Conservation (phyloP, 805 yeast genomes). For the Candida patagonica region DNA sequence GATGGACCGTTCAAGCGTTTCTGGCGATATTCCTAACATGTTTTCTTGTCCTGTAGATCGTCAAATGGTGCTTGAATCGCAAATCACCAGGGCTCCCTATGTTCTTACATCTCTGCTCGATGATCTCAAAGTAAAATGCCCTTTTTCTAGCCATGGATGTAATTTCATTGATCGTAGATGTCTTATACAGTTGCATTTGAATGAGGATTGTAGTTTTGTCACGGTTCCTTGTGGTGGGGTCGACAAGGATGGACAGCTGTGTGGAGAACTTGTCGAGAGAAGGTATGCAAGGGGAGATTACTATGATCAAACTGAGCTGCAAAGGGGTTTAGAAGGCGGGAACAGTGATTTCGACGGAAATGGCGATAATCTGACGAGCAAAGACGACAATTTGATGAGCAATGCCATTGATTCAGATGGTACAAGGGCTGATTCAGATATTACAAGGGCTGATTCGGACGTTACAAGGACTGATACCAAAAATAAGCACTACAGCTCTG, state of each 20-base stretch:
- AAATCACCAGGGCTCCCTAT: slow-evolving; percentile 32
- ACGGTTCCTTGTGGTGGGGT: slow-evolving; percentile 30
- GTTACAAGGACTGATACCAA: no score
- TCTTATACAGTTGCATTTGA: slow-evolving; percentile 45
- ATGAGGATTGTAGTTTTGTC: slow-evolving; percentile 32
- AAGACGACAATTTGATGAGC: no score
- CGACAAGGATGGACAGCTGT: slow-evolving; percentile 14
- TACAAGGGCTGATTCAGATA: no score
- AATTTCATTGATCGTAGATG: slow-evolving; percentile 48
- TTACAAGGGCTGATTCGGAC: no score
- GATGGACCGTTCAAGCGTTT: no score
- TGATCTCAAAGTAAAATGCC: slow-evolving; percentile 49
- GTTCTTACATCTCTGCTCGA: slow-evolving; percentile 51
- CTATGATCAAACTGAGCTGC: no score
- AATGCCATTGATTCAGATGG: not conserved
- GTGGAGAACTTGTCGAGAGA: slow-evolving; percentile 14
- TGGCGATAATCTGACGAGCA: no score
- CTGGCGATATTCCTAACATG: not conserved
- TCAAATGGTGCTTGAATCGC: slow-evolving; percentile 37
- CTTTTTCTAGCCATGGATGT: slow-evolving; percentile 47
- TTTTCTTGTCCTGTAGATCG: slow-evolving; percentile 54
- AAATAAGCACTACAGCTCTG: no score
- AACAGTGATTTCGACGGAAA: no score
- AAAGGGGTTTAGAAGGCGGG: no score
- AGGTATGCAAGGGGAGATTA: no score